Evolutionary conservation across 306 rosid species (phyloP), one percentile per base, ranked within the genome.

Genomic region (Glycine soja): DNA sequence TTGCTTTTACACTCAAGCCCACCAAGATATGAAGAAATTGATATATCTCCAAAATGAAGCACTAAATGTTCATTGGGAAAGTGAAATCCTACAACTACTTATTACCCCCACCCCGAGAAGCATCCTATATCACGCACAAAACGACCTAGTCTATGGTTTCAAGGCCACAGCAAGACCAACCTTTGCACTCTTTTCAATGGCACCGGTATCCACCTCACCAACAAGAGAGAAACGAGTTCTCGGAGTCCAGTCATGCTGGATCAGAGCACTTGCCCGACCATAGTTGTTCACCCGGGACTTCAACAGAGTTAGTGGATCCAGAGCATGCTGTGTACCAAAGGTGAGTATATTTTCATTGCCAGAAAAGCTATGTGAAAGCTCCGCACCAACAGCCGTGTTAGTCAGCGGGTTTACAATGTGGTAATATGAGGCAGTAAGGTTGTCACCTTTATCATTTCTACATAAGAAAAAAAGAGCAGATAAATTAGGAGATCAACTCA

Each of bases 161-260:
- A 95, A 88, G 2, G 90, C 95, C 91, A 91, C 56, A 11, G 98
- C 98, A 10, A 95, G 85, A 84, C 99, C 99, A 8, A 95, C 85
- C 92, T 93, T 95, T 1, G 97, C 99, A 70, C 91, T 95, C 93
- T 91, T 95, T 16, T 90, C 96, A 7, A 93, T 85, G 42, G 94
- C 97, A 43, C 90, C 82, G 0, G 98, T 88, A 80, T 95, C 97
- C 30, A 93, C 98, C 88, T 91, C 98, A 36, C 97, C 96, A 7
- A 95, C 92, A 32, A 95, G 84, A 50, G 97, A 93, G 87, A 95
- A 79, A 19, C 94, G 86, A 36, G 94, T 88, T 76, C 82, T 91
- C 24, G 96, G 97, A 67, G 81, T 93, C 99, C 93, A 93, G 81
- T 91, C 96, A 42, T 95, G 97, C 93, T 91, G 95, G 85, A 95